A percentile compares a stretch with the other conserved stretches of the same genome.
phyloP scores from a whole-genome alignment of 139 green algal genomes.

The Pseudopediastrum boryanum region DNA sequence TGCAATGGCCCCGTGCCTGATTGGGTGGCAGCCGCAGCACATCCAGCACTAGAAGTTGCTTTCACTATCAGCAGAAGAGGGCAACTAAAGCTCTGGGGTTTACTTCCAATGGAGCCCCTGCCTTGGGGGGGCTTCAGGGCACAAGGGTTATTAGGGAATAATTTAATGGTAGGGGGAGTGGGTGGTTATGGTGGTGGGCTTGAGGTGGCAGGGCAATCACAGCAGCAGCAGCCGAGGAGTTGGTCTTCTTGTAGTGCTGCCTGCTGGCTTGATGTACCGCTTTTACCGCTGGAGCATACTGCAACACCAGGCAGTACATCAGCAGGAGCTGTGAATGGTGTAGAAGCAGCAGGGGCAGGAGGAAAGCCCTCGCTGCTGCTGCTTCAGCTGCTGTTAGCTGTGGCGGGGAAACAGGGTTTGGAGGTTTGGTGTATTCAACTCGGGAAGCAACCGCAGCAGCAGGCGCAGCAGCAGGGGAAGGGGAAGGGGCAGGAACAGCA shows the following conservation, averaged over 20 bases:
- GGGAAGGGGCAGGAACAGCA: neutral
- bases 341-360: conserved; percentile 19
- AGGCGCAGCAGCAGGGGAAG: neutral
- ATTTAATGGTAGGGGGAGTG: no score
- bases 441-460: neutral
- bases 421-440: conserved; percentile 10
- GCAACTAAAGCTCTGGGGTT: conserved; percentile 36
- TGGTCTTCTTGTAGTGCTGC: conserved; percentile 5
- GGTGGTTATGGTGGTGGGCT: no score
- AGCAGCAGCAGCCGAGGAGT: conserved; percentile 21
- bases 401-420: neutral
- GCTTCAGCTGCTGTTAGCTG: conserved; percentile 32
- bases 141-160: no score
- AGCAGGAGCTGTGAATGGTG: conserved; percentile 3
- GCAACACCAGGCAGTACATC: conserved; percentile 6
- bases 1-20: no score
- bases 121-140: neutral
- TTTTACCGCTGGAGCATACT: no score
- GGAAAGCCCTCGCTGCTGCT: neutral
- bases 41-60: conserved; percentile 13
- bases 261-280: conserved; percentile 37
- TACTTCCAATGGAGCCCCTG: conserved; percentile 37
- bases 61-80: conserved; percentile 28
- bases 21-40: conserved; percentile 15
- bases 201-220: no score